Evolutionary conservation across 2,329 filamentous ascomycete species (phyloP), one percentile per base, ranked within the genome.

Genomic region (Aspergillus latus): DNA sequence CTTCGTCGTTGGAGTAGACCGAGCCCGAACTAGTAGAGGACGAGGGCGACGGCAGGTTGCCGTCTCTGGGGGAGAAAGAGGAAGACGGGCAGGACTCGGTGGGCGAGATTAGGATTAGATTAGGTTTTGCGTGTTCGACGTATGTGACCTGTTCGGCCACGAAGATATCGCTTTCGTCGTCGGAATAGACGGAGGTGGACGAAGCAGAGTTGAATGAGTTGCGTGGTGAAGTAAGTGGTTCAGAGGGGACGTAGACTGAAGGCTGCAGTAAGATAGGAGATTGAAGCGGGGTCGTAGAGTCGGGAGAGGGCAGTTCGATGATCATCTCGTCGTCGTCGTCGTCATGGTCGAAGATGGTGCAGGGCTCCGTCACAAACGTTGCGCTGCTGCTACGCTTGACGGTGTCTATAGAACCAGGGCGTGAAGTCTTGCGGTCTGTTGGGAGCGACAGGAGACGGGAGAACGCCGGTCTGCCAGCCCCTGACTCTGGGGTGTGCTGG

Each of bases 401-500:
- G 0, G 70, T 73, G 21, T 71, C 69, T 54, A 72, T 66, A 1
- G 71, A 73, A 28, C 73, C 67, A 1, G 71, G 70, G 4, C 71
- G 64, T 16, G 67, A 63, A 5, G 59, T 47, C 53, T 69, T 71
- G 7, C 54, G 21, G 21, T 21, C 47, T 51, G 36, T 62, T 65
- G 5, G 64, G 60, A 11, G 68, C 58, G 49, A 68, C 47, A 68
- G 52, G 3, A 66, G 50, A 6, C 57, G 59, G 32, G 57, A 44
- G 36, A 59, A 52, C 10, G 49, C 47, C 30, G 59, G 53, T 29
- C 62, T 61, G 30, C 21, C 21, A 21, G 21, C 21, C 21, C 21
- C 21, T 21, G 21, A 21, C 21, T 21, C 21, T 21, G 21, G 21
- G 21, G 2, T 21, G 21, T 21, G 21, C 21, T 21, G 21, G 21